Base-by-base conservation (phyloP, 2,329 filamentous ascomycete genomes). In the Aphanocladium album region DNA sequence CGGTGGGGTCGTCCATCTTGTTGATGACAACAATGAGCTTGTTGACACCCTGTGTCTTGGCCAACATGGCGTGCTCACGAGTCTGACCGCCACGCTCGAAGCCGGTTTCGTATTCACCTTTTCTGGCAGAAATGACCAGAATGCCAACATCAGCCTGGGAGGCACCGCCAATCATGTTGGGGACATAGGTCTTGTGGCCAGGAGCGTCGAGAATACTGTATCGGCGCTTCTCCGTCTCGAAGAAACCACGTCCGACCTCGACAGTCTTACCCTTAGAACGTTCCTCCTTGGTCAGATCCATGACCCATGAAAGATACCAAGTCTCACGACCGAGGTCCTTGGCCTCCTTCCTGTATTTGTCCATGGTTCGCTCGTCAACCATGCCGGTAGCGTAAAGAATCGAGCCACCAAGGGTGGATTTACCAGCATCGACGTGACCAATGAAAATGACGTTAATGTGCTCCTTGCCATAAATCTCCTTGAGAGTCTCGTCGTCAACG, bases 1-100 rank as follows among this genome's bases (percentile, higher is more conserved):
- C 96, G 2, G 95, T 99, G 12, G 89, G 81, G 73, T 99, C 95
- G 72, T 99, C 95, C 96, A 99, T 99, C 83, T 99, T 99, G 85
- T 99, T 99, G 73, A 97, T 93, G 57, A 84, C 95, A 33, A 99
- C 88, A 50, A 98, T 82, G 60, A 99, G 83, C 79, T 97, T 97
- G 83, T 96, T 96, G 62, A 99, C 95, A 77, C 95, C 95, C 73
- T 96, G 93, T 1, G 96, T 99, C 79, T 98, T 96, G 67, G 96
- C 96, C 72, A 99, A 83, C 81, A 99, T 91, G 60, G 96, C 95
- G 77, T 98, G 93, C 83, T 99, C 95, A 73, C 95, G 86, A 58
- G 95, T 99, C 76, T 99, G 95, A 41, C 95, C 93, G 64, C 95
- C 95, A 80, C 91, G 73, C 81, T 99, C 95, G 74, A 99, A 99